Base-by-base conservation (phyloP, 768 basidiomycete genomes). In the Imleria badia region DNA sequence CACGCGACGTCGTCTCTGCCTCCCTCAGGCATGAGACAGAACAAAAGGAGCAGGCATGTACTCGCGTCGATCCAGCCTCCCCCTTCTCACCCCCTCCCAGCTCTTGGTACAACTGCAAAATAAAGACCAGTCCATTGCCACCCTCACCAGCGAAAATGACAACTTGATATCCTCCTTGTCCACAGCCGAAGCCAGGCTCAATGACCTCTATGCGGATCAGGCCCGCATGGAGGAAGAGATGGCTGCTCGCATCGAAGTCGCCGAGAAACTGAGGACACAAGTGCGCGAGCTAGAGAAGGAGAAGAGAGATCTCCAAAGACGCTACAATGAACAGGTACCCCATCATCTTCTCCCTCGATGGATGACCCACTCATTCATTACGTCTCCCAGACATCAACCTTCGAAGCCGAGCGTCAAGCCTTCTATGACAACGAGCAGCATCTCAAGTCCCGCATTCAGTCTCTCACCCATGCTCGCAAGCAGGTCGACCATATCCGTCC, bases 401-500 rank as follows among this genome's bases (percentile, higher is more conserved):
- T 94, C 66, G 94, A 96, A 66, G 89, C 91, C 9, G 94, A 96
- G 72, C 87, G 94, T 33, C 91, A 94, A 68, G 81, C 91, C 15
- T 90, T 94, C 71, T 93, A 93, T 66, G 93, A 95, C 72, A 93
- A 91, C 65, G 93, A 96, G 64, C 89, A 94, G 67, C 92, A 94
- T 70, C 85, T 94, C 60, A 94, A 93, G 72, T 89, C 89, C 42
- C 89, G 91, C 55, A 93, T 95, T 48, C 86, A 89, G 65, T 89
- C 87, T 9, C 81, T 94, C 36, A 76, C 81, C 8, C 83, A 90
- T 58, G 78, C 81, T 41, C 82, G 85, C 55, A 88, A 80, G 66
- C 80, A 82, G 48, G 69, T 72, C 10, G 78, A 81, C 52, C 66
- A 63, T 8, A 61, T 70, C 17, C 61, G 73, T 39, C 59, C 74